Percentiles rank a stretch among this genome's conserved stretches.
phyloP scores from a whole-genome alignment of 2,329 filamentous ascomycete species.

The Tolypocladium paradoxum region DNA sequence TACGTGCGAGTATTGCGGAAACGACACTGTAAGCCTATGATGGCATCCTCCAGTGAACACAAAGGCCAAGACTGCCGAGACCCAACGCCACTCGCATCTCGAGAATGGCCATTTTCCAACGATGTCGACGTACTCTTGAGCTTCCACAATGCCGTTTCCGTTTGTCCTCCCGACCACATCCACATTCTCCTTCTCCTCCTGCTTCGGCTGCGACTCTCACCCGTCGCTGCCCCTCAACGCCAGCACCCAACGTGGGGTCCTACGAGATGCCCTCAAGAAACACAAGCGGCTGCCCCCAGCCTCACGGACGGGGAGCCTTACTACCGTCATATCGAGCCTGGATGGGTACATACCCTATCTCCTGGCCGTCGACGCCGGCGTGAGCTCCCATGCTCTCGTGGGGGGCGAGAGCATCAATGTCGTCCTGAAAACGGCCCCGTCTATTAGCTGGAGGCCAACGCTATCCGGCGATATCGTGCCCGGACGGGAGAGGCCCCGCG shows the following conservation, averaged over 20 bases:
- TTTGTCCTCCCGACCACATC: constrained; percentile 87
- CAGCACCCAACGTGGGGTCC: constrained; percentile 72
- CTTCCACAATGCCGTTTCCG: constrained; percentile 69
- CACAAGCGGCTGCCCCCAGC: constrained; percentile 74
- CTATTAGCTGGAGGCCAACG: constrained; percentile 77
- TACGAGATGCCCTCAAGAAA: constrained; percentile 75
- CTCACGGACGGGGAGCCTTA: constrained; percentile 60
- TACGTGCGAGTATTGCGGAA: neutral
- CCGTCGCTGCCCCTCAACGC: constrained; percentile 77
- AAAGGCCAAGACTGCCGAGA: neutral
- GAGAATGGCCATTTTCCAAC: neutral
- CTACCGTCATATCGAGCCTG: constrained; percentile 56
- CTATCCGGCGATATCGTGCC: constrained; percentile 55
- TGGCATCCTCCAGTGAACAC: neutral
- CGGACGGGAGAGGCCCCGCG: constrained; percentile 52
- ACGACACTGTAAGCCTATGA: neutral
- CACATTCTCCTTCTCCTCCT: constrained; percentile 68
- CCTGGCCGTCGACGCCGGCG: constrained; percentile 61
- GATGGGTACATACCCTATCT: constrained; percentile 78
- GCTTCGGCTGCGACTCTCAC: constrained; percentile 70
- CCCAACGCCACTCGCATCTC: neutral
- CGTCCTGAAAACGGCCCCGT: constrained; percentile 46
- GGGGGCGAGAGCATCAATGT: constrained; percentile 55
- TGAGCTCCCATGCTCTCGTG: constrained; percentile 36
- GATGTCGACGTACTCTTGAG: neutral